These are phyloP conservation scores for Passiflora organensis DNA, from an alignment of 345 rosid genomes.

Conservation along the genomic window DNA sequence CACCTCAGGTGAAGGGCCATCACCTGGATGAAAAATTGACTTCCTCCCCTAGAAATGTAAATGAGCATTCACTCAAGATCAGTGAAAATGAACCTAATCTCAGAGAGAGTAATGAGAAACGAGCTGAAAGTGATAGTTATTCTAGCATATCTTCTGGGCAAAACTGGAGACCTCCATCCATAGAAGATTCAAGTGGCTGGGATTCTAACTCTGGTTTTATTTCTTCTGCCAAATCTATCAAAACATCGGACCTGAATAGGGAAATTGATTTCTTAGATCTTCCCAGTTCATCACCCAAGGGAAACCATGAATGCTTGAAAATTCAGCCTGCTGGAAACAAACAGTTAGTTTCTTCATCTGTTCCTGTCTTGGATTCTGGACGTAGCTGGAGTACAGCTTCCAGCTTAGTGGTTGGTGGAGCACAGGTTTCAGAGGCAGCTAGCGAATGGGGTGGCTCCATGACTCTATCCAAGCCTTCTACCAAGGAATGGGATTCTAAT, in stretches of 20 bases:
- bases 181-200: slow-evolving; percentile 23
- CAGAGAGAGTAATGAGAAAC: slow-evolving; percentile 24
- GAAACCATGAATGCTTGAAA: slow-evolving; percentile 39
- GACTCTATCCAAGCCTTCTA: slow-evolving; percentile 32
- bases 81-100: slow-evolving; percentile 16
- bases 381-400: slow-evolving; percentile 69
- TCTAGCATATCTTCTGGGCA: slow-evolving; percentile 41
- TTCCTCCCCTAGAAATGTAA: slow-evolving; percentile 19
- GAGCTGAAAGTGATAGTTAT: slow-evolving; percentile 33
- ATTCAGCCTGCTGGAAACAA: slow-evolving; percentile 39
- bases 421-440: slow-evolving; percentile 51
- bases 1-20: slow-evolving; percentile 25
- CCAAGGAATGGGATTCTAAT: slow-evolving; percentile 47
- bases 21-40: slow-evolving; percentile 28
- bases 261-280: slow-evolving; percentile 45
- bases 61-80: slow-evolving; percentile 16
- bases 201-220: slow-evolving; percentile 33
- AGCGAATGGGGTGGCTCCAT: slow-evolving; percentile 51
- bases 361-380: slow-evolving; percentile 52
- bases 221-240: slow-evolving; percentile 38
- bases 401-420: slow-evolving; percentile 51
- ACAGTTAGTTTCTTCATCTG: slow-evolving; percentile 43
- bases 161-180: slow-evolving; percentile 32
- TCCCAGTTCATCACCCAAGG: slow-evolving; percentile 45
- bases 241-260: slow-evolving; percentile 36